Percentiles rank a stretch among this genome's conserved stretches.
Conservation (phyloP, 2,329 filamentous ascomycete genomes). For the Mycosphaerella sp. region DNA sequence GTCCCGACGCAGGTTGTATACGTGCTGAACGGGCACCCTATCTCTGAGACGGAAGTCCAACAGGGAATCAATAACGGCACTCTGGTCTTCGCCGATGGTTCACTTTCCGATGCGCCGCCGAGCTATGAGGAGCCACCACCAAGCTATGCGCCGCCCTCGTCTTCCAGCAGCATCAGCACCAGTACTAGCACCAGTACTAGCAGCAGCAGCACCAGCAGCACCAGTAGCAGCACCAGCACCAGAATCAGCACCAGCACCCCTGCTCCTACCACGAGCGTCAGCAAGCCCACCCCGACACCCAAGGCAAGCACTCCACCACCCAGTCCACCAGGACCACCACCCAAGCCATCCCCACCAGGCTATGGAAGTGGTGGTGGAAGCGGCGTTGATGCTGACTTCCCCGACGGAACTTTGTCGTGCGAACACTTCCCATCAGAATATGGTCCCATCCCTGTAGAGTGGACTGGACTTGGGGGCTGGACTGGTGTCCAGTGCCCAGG, state of each 20-base stretch:
- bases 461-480: slow-evolving; percentile 68
- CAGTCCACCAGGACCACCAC: slow-evolving; percentile 4
- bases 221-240: slow-evolving; percentile 7
- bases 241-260: background rate
- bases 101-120: slow-evolving; percentile 28
- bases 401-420: slow-evolving; percentile 66
- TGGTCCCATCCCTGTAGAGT: slow-evolving; percentile 65
- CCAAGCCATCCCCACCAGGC: slow-evolving; percentile 14
- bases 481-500: slow-evolving; percentile 60
- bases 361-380: slow-evolving; percentile 31
- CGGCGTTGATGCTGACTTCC: slow-evolving; percentile 64
- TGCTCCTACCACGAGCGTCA: slow-evolving; percentile 20
- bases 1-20: slow-evolving; percentile 64
- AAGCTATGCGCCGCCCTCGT: slow-evolving; percentile 23
- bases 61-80: slow-evolving; percentile 64
- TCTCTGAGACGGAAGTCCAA: slow-evolving; percentile 60
- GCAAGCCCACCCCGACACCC: slow-evolving; percentile 10
- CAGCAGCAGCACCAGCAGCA: slow-evolving; percentile 15
- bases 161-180: slow-evolving; percentile 21
- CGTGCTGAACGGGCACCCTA: slow-evolving; percentile 57
- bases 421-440: slow-evolving; percentile 69
- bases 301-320: slow-evolving; percentile 14
- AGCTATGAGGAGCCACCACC: slow-evolving; percentile 3
- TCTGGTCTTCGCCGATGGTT: slow-evolving; percentile 52
- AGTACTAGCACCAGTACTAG: slow-evolving; percentile 19